Evolutionary conservation across 352 stramenopile genomes (phyloP), one percentile per base, ranked within the genome.

Genomic region (Lagenidium sp.): DNA sequence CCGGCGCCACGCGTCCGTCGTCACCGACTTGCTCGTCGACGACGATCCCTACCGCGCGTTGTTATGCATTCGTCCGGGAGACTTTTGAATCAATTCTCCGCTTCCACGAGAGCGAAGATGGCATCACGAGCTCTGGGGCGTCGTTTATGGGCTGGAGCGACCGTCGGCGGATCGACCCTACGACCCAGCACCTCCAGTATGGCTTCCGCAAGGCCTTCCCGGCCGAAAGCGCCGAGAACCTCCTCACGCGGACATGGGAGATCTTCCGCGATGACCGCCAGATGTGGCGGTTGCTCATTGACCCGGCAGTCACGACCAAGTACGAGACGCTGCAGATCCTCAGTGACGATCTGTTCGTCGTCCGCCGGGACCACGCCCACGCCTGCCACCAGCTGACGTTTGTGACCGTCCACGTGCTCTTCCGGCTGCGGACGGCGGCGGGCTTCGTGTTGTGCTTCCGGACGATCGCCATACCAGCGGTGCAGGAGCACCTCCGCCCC

Each of bases 391-490:
- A 62, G 6, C 52, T 70, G 42, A 78, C 57, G 26, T 83, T 83
- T 52, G 42, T 79, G 31, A 82, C 68, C 0, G 63, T 72, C 20
- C 55, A 82, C 48, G 62, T 85, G 28, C 55, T 82, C 13, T 83
- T 82, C 50, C 69, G 73, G 4, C 41, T 83, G 21, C 57, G 82
- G 47, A 83, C 67, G 8, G 52, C 59, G 6, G 58, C 63, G n/a
- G 73, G 73, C 8, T 85, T 63, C 40, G 61, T 70, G 19, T 36
- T 83, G 6, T 80, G 63, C 39, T 80, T 83, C 52, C 67, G 69
- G 15, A 82, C 67, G 26, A 70, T 85, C 36, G 63, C 69, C 1
- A 37, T 69, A 16, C 61, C 73, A 2, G 59, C 75, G 30, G 48
- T 85, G 43, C 55, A 72, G 45, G 45, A 61, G 3, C 37, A 51